A percentile compares a stretch with the other conserved stretches of the same genome.
These are phyloP conservation scores for Lactuca saligna DNA, from an alignment of 129 eudicot genomes.

Conservation along the genomic window DNA sequence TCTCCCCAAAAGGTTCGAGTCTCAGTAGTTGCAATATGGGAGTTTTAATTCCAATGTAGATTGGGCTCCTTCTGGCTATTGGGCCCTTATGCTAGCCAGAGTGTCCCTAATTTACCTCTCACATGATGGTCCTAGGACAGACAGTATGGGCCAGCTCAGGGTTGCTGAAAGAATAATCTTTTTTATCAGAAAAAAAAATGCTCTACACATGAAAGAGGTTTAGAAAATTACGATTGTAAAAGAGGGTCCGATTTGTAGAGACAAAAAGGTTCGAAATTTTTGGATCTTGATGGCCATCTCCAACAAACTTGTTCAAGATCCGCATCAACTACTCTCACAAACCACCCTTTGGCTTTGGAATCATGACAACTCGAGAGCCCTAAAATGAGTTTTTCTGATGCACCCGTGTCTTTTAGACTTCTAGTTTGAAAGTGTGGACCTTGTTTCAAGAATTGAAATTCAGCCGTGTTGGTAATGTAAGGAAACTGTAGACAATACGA, in stretches of 20 bases:
- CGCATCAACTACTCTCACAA: conserved; percentile 31
- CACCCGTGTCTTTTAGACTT: conserved; percentile 15
- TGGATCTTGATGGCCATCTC: conserved; percentile 44
- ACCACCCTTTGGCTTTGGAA: conserved; percentile 78
- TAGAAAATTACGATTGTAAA: conserved; percentile 54
- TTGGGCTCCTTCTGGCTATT: neutral
- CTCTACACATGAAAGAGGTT: neutral
- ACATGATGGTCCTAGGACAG: neutral
- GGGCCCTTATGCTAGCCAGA: neutral
- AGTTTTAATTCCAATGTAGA: too few relatives aligned
- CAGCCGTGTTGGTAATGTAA: conserved; percentile 33
- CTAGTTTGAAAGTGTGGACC: conserved; percentile 25
- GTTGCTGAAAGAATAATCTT: neutral
- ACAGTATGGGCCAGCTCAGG: neutral
- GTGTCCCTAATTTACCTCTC: neutral
- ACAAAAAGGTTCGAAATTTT: conserved; percentile 55
- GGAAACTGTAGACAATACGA: conserved; percentile 55
- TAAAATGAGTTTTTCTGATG: conserved; percentile 33
- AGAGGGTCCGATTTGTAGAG: conserved; percentile 55
- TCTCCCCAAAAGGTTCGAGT: neutral
- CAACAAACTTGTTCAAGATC: conserved; percentile 80
- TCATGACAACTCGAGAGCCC: conserved; percentile 63
- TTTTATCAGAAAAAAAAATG: too few relatives aligned
- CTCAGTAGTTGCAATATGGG: too few relatives aligned
- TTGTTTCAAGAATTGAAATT: conserved; percentile 4